Evolutionary conservation across 768 basidiomycete species (phyloP).

Genomic region (Tulasnella calospora): DNA sequence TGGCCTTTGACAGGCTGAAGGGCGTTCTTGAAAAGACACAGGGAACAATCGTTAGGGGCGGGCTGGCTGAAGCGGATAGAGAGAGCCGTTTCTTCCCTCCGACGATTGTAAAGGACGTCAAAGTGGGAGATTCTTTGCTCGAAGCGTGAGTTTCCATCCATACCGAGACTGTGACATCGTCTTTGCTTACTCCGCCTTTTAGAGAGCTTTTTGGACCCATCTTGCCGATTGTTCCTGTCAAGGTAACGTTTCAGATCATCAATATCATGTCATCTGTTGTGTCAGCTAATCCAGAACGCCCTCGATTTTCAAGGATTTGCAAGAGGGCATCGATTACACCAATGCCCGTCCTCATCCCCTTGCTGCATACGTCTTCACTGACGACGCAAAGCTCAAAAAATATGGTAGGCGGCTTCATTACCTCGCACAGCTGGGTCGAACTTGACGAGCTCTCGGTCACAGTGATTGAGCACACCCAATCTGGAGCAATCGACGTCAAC

Average conservation of each 20-base stretch:
- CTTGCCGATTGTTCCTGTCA: slow-evolving; percentile 67
- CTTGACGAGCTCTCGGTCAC: not conserved
- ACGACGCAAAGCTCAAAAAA: slow-evolving; percentile 52
- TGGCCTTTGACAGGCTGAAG: slow-evolving; percentile 58
- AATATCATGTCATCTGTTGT: not conserved
- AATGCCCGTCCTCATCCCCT: slow-evolving; percentile 65
- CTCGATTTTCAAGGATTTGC: slow-evolving; percentile 39
- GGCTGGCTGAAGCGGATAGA: not conserved
- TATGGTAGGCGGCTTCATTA: slow-evolving; percentile 45
- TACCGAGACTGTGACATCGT: not conserved
- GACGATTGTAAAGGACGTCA: slow-evolving; percentile 23
- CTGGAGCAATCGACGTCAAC: slow-evolving; percentile 66
- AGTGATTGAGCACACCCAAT: slow-evolving; percentile 68
- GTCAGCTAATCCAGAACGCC: not conserved
- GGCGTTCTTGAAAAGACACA: slow-evolving; percentile 43
- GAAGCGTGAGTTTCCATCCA: slow-evolving; percentile 48
- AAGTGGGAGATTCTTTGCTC: slow-evolving; percentile 62
- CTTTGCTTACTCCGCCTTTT: not conserved
- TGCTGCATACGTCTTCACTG: slow-evolving; percentile 70
- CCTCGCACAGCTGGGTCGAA: not conserved
- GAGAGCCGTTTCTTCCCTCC: slow-evolving; percentile 15
- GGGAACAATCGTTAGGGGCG: slow-evolving; percentile 14
- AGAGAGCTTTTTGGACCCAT: slow-evolving; percentile 86
- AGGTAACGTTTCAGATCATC: slow-evolving; percentile 32
- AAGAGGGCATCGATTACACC: slow-evolving; percentile 66